phyloP scores from a whole-genome alignment of 225 moss, liverwort and hornwort genomes.

The Pseudisothecium myosuroides region DNA sequence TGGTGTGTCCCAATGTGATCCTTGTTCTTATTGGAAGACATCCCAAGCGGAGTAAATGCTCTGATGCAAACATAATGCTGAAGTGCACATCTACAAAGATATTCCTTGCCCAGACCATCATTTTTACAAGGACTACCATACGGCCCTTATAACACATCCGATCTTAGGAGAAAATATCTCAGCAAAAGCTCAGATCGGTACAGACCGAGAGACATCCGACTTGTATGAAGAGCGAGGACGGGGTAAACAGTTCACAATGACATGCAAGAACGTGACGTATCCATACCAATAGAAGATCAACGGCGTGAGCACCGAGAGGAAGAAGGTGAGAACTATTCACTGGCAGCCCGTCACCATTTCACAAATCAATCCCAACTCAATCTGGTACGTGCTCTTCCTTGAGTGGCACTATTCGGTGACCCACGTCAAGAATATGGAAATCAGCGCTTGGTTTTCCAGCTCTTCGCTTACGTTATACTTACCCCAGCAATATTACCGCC shows the following conservation, averaged over 20 bases:
- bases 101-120: too few species aligned
- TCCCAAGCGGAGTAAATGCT: neutral
- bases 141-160: accelerated
- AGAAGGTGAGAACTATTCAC: accelerated
- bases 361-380: accelerated
- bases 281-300: too few species aligned
- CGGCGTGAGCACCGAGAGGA: neutral
- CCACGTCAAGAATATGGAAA: accelerated
- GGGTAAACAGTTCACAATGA: neutral
- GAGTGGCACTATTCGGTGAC: accelerated
- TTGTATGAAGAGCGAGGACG: accelerated
- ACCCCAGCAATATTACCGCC: neutral
- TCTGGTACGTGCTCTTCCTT: accelerated
- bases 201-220: accelerated
- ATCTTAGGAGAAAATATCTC: neutral
- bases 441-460: too few species aligned
- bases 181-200: too few species aligned
- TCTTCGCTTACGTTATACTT: accelerated
- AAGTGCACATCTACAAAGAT: too few species aligned
- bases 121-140: accelerated
- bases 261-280: neutral
- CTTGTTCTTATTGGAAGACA: too few species aligned
- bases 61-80: accelerated
- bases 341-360: accelerated
- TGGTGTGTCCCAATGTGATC: too few species aligned